Evolutionary conservation across 176 grass and related monocot species (phyloP).

Genomic region (Zoysia pacifica): DNA sequence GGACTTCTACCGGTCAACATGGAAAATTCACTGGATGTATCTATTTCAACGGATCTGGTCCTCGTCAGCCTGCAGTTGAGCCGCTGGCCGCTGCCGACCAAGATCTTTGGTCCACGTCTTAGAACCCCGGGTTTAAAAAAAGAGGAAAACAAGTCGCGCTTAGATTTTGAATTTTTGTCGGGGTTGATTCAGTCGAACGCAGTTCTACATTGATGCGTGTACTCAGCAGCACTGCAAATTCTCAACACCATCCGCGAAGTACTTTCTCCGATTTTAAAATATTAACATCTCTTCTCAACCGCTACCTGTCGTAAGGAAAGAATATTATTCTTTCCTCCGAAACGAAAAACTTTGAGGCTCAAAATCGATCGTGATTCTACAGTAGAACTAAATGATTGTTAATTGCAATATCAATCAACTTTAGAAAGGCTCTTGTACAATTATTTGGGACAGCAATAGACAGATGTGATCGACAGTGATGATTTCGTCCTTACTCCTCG

Average conservation of each 20-base stretch:
- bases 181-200: not conserved
- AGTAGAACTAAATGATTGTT: no score
- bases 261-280: no score
- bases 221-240: not conserved
- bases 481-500: not conserved
- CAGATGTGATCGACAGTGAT: not conserved
- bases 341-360: no score
- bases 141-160: not conserved
- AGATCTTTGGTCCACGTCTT: slow-evolving; percentile 18
- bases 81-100: slow-evolving; percentile 6
- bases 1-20: slow-evolving; percentile 2
- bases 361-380: no score
- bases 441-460: not conserved
- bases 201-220: not conserved
- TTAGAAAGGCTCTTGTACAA: no score
- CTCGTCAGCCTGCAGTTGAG: slow-evolving; percentile 23
- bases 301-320: no score
- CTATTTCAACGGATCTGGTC: slow-evolving; percentile 11
- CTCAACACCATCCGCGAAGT: not conserved
- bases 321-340: no score
- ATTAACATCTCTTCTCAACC: not conserved
- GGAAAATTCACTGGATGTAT: not conserved
- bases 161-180: not conserved
- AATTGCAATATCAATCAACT: no score
- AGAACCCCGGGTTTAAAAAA: not conserved